phyloP scores from a whole-genome alignment of 2,329 filamentous ascomycete species.

The Neofusicoccum sp. region DNA sequence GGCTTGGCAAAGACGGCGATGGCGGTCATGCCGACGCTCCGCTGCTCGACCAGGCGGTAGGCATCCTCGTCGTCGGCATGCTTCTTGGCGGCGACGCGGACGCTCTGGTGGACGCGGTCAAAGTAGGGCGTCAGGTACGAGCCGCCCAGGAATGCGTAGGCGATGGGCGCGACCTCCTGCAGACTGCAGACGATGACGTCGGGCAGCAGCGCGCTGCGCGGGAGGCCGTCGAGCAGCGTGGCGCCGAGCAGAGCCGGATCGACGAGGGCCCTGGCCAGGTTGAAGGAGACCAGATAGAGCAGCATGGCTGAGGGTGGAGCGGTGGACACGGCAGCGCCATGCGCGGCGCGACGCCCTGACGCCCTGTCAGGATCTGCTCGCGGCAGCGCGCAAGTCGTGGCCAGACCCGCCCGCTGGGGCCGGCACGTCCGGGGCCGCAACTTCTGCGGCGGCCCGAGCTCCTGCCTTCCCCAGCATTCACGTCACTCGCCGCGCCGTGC shows the following conservation, averaged over 20 bases:
- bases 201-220: slow-evolving; percentile 55
- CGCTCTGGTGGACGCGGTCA: slow-evolving; percentile 67
- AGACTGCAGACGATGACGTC: slow-evolving; percentile 70
- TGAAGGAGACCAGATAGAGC: slow-evolving; percentile 83
- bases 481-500: neutral
- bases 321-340: slow-evolving; percentile 27
- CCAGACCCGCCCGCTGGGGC: neutral
- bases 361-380: slow-evolving; percentile 1
- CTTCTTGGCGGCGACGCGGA: slow-evolving; percentile 67
- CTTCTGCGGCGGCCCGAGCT: slow-evolving; percentile 5
- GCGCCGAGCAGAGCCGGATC: slow-evolving; percentile 67
- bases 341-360: slow-evolving; percentile 17
- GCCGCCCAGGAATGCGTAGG: slow-evolving; percentile 82
- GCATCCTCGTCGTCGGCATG: slow-evolving; percentile 44
- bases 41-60: slow-evolving; percentile 71
- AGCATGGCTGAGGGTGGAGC: slow-evolving; percentile 53
- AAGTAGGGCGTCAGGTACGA: slow-evolving; percentile 79
- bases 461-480: slow-evolving; percentile 4
- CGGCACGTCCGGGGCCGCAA: neutral
- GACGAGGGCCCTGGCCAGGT: slow-evolving; percentile 76
- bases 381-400: slow-evolving; percentile 1
- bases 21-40: slow-evolving; percentile 86
- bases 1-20: slow-evolving; percentile 81
- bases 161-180: slow-evolving; percentile 86
- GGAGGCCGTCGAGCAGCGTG: slow-evolving; percentile 38